Percentiles rank a stretch among this genome's conserved stretches.
Evolutionary conservation across 495 filamentous ascomycete genomes (phyloP).

Genomic region (Massariosphaeria phaeospora): DNA sequence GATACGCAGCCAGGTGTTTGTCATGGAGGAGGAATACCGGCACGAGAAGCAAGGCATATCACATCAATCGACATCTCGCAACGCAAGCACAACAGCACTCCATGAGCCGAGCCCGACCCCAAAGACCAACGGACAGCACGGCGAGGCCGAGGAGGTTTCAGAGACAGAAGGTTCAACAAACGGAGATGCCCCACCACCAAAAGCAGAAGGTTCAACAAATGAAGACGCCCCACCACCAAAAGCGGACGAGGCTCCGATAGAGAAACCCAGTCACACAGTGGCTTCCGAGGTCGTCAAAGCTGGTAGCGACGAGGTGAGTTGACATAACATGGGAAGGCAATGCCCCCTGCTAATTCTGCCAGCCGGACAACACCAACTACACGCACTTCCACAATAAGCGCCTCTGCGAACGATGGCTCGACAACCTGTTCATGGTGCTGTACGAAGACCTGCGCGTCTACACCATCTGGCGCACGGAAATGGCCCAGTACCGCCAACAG

Average conservation of each 20-base stretch:
- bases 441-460: slow-evolving; percentile 98
- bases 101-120: slow-evolving; percentile 61
- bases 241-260: slow-evolving; percentile 50
- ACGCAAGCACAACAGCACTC: slow-evolving; percentile 70
- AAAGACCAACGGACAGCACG: slow-evolving; percentile 58
- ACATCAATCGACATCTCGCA: slow-evolving; percentile 49
- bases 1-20: slow-evolving; percentile 91
- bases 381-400: slow-evolving; percentile 88
- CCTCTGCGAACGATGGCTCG: slow-evolving; percentile 94
- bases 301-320: slow-evolving; percentile 57
- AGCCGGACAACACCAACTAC: slow-evolving; percentile 45
- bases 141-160: slow-evolving; percentile 41
- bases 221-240: slow-evolving; percentile 28
- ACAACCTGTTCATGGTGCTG: slow-evolving; percentile 98
- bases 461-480: slow-evolving; percentile 97
- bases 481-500: slow-evolving; percentile 86
- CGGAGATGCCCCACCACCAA: slow-evolving; percentile 25
- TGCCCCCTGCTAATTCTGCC: slow-evolving; percentile 39
- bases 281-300: slow-evolving; percentile 76
- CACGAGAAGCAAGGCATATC: slow-evolving; percentile 71
- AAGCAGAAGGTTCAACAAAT: slow-evolving; percentile 33
- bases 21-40: slow-evolving; percentile 98
- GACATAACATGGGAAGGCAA: too few relatives aligned
- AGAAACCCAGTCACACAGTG: slow-evolving; percentile 76
- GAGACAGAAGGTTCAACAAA: slow-evolving; percentile 8